Percentiles rank a stretch among this genome's conserved stretches.
phyloP scores from a whole-genome alignment of 805 yeast genomes.

The Saccharomycopsis sp. region DNA sequence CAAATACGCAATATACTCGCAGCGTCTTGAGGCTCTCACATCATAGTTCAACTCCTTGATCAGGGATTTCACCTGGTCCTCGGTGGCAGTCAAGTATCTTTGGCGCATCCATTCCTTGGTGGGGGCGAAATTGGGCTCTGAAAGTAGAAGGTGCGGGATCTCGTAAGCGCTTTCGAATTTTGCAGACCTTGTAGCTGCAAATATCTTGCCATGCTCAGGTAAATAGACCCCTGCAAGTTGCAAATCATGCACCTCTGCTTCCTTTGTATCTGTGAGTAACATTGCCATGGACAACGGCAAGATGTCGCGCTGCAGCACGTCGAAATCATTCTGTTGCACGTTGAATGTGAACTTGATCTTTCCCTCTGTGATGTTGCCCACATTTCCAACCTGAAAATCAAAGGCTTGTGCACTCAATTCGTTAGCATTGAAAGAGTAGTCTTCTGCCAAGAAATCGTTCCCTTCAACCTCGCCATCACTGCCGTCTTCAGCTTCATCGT shows the following conservation, averaged over 20 bases:
- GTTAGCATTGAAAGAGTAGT: slow-evolving; percentile 17
- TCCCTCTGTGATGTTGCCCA: slow-evolving; percentile 27
- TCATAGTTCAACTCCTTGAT: too few species aligned
- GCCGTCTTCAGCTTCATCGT: slow-evolving; percentile 17
- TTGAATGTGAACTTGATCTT: too few species aligned
- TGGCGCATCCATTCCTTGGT: too few species aligned
- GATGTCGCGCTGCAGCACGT: too few species aligned
- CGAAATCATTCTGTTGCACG: too few species aligned
- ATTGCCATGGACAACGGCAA: slow-evolving; percentile 4
- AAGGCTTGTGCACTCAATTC: slow-evolving; percentile 16
- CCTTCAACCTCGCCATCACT: slow-evolving; percentile 1
- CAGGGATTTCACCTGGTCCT: too few species aligned
- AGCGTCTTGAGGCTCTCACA: too few species aligned
- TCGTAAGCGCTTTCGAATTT: slow-evolving; percentile 56
- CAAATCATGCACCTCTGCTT: slow-evolving; percentile 41
- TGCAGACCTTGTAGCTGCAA: slow-evolving; percentile 52
- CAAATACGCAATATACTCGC: slow-evolving; percentile 65
- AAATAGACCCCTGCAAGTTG: too few species aligned
- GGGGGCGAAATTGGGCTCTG: slow-evolving; percentile 26
- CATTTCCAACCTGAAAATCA: slow-evolving; percentile 25
- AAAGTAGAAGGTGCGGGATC: slow-evolving; percentile 44
- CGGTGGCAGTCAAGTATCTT: too few species aligned
- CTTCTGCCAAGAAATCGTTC: too few species aligned
- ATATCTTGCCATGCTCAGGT: slow-evolving; percentile 53
- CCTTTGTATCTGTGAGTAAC: slow-evolving; percentile 32